Evolutionary conservation across 2,329 filamentous ascomycete genomes (phyloP).

Genomic region (Exophiala xenobiotica): DNA sequence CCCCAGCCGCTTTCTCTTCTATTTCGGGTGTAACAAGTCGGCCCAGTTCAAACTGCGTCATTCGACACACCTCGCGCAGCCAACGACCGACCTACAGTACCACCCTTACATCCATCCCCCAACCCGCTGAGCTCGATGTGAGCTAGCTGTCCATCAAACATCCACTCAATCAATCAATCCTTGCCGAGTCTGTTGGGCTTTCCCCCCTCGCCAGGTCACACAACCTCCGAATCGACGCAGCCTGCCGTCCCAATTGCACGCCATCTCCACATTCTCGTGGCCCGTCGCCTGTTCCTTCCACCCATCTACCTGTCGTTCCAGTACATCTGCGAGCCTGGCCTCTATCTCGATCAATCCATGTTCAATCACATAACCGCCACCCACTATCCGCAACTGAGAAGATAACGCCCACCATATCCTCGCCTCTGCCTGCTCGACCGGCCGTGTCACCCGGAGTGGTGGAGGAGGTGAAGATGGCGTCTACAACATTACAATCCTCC

Average conservation of each 20-base stretch:
- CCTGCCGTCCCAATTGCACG: constrained; percentile 23
- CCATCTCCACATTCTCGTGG: constrained; percentile 25
- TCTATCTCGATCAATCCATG: constrained; percentile 33
- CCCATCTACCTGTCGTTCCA: constrained; percentile 14
- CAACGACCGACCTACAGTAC: constrained; percentile 5
- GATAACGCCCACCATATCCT: constrained; percentile 32
- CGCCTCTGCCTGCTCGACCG: constrained; percentile 25
- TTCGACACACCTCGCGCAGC: constrained; percentile 1
- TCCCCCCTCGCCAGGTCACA: constrained; percentile 11
- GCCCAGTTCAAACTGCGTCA: constrained; percentile 11
- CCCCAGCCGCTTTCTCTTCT: constrained; percentile 2
- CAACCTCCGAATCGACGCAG: constrained; percentile 14
- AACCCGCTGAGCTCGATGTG: constrained; percentile 5
- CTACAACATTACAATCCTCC: constrained; percentile 44
- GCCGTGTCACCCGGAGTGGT: constrained; percentile 22
- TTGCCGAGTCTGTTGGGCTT: constrained; percentile 8
- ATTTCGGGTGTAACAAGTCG: not conserved
- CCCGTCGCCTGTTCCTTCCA: constrained; percentile 23
- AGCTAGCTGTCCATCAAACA: constrained; percentile 7
- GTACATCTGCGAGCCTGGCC: constrained; percentile 4
- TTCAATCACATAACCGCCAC: constrained; percentile 37
- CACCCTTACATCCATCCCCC: constrained; percentile 11
- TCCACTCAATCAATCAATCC: constrained; percentile 8
- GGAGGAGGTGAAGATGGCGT: constrained; percentile 36
- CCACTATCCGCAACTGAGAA: constrained; percentile 37